phyloP scores from a whole-genome alignment of 2,329 filamentous ascomycete species.

The Meredithiella fracta region DNA sequence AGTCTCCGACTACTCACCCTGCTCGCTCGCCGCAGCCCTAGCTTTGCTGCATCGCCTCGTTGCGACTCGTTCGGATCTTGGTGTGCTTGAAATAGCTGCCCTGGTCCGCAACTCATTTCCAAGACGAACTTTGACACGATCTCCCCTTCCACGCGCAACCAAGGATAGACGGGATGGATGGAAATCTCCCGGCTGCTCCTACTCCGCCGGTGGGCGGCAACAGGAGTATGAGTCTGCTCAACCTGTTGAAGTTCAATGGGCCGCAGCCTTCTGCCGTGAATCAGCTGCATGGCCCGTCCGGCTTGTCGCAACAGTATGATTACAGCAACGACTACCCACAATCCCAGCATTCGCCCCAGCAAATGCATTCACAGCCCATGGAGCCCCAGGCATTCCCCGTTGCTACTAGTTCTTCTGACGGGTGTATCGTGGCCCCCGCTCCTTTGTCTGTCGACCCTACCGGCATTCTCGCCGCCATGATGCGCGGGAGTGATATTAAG shows the following conservation, averaged over 20 bases:
- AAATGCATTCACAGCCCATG: constrained; percentile 18
- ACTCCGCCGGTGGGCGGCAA: constrained; percentile 28
- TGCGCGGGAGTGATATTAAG: constrained; percentile 32
- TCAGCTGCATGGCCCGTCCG: constrained; percentile 15
- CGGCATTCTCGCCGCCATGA: constrained; percentile 42
- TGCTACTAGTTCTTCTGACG: constrained; percentile 20
- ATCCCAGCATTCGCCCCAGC: constrained; percentile 16
- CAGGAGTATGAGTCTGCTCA: constrained; percentile 33
- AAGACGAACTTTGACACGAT: constrained; percentile 10
- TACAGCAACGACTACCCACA: constrained; percentile 18
- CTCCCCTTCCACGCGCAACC: constrained; percentile 3
- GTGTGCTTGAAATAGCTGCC: constrained; percentile 17
- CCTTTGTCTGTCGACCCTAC: constrained; percentile 39
- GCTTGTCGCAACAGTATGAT: constrained; percentile 20
- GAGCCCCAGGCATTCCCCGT: constrained; percentile 18
- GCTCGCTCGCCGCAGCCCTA: constrained; percentile 1
- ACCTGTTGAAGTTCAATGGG: constrained; percentile 44
- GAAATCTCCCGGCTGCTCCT: constrained; percentile 33
- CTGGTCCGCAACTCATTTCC: neutral
- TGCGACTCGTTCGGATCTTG: constrained; percentile 12
- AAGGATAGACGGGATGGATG: constrained; percentile 13
- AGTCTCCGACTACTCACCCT: constrained; percentile 1
- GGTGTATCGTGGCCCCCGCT: constrained; percentile 38
- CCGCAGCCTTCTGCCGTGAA: constrained; percentile 20
- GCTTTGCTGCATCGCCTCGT: constrained; percentile 9